Base-by-base conservation (phyloP, 192 early-diverging fungal species). In the Neocallimastix lanati region DNA sequence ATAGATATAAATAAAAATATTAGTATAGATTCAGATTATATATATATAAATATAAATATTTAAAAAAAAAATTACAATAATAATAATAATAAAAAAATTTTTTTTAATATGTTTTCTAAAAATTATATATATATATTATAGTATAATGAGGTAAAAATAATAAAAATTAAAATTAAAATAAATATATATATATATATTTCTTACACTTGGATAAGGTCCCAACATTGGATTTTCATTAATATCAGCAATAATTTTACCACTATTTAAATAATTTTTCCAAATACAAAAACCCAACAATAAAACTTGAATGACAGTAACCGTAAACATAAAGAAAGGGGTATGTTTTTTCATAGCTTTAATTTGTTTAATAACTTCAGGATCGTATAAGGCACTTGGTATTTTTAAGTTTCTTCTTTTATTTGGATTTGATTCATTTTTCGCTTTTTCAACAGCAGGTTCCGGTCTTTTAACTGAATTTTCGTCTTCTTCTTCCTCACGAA, bases 241-340 rank as follows among this genome's bases (percentile, higher is more conserved):
- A 0, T 21, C 25, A 67, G 50, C 21, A 27, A 67, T 9, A n/a
- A 67, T 7, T 67, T n/a, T 67, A n/a, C 25, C 25, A n/a, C 4
- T 67, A 67, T 5, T 5, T 2, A 5, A 67, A 67, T 67, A 67
- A 67, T 67, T 67, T 67, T n/a, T 67, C 4, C 21, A 4, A n/a
- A 38, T n/a, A 16, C 76, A 29, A 38, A 78, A 80, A 28, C 84
- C 78, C 18, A 88, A 78, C 28, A 80, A 28, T 15, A 58, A 78
- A 16, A 88, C 30, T 77, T 89, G 88, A 4, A 84, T 35, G 4
- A 83, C n/a, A 18, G 87, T 85, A 78, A 87, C 76, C 2, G 80
- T 29, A 29, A 83, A 80, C 77, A 89, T 77, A 80, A 89, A 89
- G 79, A 80, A 88, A n/a, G 88, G 88, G 14, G 83, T 76, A 78